Evolutionary conservation across 1,284 basidiomycete genomes (phyloP), one percentile per base, ranked within the genome.

Genomic region (Ustilago trichophora): DNA sequence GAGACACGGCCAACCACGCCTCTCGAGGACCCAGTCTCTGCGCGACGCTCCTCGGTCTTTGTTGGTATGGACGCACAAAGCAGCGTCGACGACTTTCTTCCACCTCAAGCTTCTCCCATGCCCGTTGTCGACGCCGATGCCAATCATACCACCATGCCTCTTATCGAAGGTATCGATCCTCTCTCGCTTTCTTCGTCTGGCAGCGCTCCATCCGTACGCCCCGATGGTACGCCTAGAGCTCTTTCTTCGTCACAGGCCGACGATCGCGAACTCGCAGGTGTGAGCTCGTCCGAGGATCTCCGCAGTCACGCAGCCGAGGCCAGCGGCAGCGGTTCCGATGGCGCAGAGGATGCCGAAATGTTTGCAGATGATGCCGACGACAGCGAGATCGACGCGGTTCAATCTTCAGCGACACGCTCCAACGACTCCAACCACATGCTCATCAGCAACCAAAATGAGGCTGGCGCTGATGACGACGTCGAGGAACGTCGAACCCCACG

Each of bases 331-430:
- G 76, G 75, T 7, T 77, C 75, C 40, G 77, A 79, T 15, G 71
- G 75, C 25, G 72, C 72, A 1, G 77, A 76, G 36, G 77, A 78
- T 29, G 69, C 66, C 9, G 77, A 78, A n/a, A 76, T 77, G 74
- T 67, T 63, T 42, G 66, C 60, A 11, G 78, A 78, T 16, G 76
- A 74, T 12, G 69, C 53, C 13, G 72, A 70, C 24, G 65, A 72
- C 40, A 66, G 65, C 33, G 67, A 73, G 37, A 38, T 56, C 15
- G 70, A 63, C n/a, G 59, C 44, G 4, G 21, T 42, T 11, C 54
- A 56, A 29, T 46, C 51, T 18, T 53, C 36, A 11, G 31, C 47
- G 12, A 31, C 40, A 42, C 52, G 44, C 3, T 65, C 62, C 13
- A 42, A 22, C 32, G 54, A 64, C 26, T 64, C 60, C 33, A 53